Evolutionary conservation across 805 yeast species (phyloP).

Genomic region (Yamadazyma laniorum): DNA sequence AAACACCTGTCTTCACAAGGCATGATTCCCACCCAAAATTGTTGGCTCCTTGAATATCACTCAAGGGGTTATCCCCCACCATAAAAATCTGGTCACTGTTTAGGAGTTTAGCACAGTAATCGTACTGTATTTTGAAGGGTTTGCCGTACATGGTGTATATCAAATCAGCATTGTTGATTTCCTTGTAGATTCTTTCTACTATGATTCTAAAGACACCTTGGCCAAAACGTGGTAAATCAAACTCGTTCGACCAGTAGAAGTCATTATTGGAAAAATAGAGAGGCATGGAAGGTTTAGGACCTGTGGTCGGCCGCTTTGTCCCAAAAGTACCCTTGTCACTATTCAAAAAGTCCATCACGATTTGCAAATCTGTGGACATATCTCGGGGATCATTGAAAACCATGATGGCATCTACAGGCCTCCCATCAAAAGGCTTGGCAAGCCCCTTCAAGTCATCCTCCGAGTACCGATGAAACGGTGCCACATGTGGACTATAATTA

Average conservation of each 20-base stretch:
- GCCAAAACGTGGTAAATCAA: constrained; percentile 75
- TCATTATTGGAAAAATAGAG: constrained; percentile 81
- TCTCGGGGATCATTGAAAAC: constrained; percentile 90
- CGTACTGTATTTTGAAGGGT: constrained; percentile 76
- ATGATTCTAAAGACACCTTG: constrained; percentile 81
- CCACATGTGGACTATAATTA: constrained; percentile 51
- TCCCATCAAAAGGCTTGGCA: constrained; percentile 13
- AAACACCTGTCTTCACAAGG: constrained; percentile 87
- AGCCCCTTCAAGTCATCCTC: constrained; percentile 1
- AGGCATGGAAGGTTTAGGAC: constrained; percentile 56
- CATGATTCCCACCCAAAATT: constrained; percentile 85
- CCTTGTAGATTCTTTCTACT: constrained; percentile 58
- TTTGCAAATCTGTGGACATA: constrained; percentile 80
- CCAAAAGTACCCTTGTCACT: constrained; percentile 64
- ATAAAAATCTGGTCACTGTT: constrained; percentile 67
- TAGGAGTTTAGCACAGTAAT: constrained; percentile 71
- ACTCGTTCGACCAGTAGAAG: constrained; percentile 85
- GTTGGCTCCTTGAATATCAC: constrained; percentile 89
- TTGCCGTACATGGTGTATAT: constrained; percentile 70
- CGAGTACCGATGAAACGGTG: constrained; percentile 57
- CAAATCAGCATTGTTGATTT: constrained; percentile 47
- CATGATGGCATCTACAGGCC: constrained; percentile 68
- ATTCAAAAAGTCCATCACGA: constrained; percentile 67
- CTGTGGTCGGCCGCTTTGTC: constrained; percentile 43
- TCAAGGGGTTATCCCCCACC: constrained; percentile 97